Base-by-base conservation (phyloP, 2,329 filamentous ascomycete genomes). In the Teratosphaeriaceae sp. region DNA sequence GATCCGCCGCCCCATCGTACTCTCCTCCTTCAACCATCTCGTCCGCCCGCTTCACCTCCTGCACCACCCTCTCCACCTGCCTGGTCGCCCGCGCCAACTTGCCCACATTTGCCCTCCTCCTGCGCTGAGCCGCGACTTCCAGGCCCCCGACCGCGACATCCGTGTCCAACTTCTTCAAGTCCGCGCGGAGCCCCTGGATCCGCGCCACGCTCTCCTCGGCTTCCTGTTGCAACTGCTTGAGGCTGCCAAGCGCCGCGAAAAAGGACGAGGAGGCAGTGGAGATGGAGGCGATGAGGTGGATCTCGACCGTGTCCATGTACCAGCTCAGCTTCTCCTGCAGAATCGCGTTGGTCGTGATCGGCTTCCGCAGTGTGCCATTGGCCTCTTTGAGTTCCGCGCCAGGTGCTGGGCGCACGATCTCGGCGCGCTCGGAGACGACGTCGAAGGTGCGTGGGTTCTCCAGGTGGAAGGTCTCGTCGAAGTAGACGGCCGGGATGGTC, bases 221-320 rank as follows among this genome's bases (percentile, higher is more conserved):
- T 64, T 98, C 92, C 0, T 84, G 84, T 61, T 98, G 90, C 9
- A 98, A 71, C 60, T 96, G 88, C 52, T 88, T 84, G 24, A 98
- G 70, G 0, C 89, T 94, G 0, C 92, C 90, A 1, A 98, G 71
- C 0, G 92, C 92, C 0, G 88, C 89, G 58, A 98, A 98, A 65
- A 98, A 98, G 0, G 90, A 95, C 1, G 88, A 88, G 0, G 92
- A 97, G 1, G 92, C 92, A 0, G 86, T 88, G 2, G 90, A 97
- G 49, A 98, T 98, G 0, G 89, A 95, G 23, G 87, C 88, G 55
- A 98, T 96, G 6, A 98, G 72, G 62, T 98, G 92, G 42, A 98
- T 88, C 62, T 98, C 92, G 18, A 98, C 88, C 0, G 92, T 98
- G 62, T 98, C 92, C 88, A 98, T 95, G 64, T 98, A 98, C 92